Percentiles rank a stretch among this genome's conserved stretches.
phyloP scores from a whole-genome alignment of 2,329 filamentous ascomycete genomes.

The Paecilomyces niveus region DNA sequence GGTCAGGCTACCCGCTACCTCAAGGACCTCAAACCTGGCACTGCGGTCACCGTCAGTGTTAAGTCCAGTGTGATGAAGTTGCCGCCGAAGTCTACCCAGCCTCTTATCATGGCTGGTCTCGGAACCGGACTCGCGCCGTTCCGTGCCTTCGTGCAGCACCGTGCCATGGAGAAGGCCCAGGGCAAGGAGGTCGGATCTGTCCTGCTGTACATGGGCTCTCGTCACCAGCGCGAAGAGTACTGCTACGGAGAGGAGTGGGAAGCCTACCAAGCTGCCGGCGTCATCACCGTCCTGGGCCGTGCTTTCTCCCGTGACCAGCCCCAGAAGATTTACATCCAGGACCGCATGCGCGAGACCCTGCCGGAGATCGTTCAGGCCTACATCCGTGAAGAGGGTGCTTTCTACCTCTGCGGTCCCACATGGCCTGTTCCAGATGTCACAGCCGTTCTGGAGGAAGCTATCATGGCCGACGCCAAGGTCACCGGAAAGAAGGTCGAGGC shows the following conservation, averaged over 20 bases:
- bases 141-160: conserved; percentile 97
- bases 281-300: conserved; percentile 86
- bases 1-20: conserved; percentile 93
- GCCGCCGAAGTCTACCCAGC: conserved; percentile 76
- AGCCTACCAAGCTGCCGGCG: conserved; percentile 88
- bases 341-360: conserved; percentile 87
- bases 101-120: conserved; percentile 98
- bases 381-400: conserved; percentile 77
- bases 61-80: conserved; percentile 99
- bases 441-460: conserved; percentile 85
- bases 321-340: conserved; percentile 99
- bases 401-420: conserved; percentile 96
- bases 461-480: conserved; percentile 64
- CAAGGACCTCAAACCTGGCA: conserved; percentile 64
- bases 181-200: conserved; percentile 92
- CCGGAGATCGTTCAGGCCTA: conserved; percentile 79
- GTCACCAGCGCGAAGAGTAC: conserved; percentile 97
- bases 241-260: conserved; percentile 99
- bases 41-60: conserved; percentile 81
- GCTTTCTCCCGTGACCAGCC: conserved; percentile 96
- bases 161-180: conserved; percentile 94
- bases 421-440: conserved; percentile 99
- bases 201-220: conserved; percentile 91
- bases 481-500: conserved; percentile 71
- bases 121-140: conserved; percentile 97